phyloP scores from a whole-genome alignment of 306 rosid genomes.

The Malus sylvestris region DNA sequence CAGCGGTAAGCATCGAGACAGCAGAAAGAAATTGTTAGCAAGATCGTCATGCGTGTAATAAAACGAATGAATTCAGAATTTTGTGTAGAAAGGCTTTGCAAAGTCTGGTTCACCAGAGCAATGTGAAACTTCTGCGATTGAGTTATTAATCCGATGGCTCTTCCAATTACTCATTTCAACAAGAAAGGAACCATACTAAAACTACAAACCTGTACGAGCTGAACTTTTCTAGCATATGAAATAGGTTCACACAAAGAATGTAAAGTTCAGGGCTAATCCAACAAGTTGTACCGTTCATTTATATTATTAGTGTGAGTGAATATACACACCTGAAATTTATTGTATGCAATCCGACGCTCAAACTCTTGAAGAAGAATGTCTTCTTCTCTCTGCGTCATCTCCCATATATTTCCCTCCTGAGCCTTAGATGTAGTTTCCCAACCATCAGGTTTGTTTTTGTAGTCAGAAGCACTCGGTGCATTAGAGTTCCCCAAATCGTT shows the following conservation, averaged over 20 bases:
- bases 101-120: neutral
- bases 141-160: neutral
- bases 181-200: neutral
- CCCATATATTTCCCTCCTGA: conserved; percentile 81
- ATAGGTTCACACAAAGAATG: neutral
- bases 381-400: conserved; percentile 96
- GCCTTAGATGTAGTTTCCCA: conserved; percentile 84
- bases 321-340: conserved; percentile 77
- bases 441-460: conserved; percentile 85
- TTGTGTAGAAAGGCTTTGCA: neutral
- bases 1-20: neutral
- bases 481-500: conserved; percentile 47
- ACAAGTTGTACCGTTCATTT: neutral
- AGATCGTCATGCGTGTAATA: neutral
- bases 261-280: neutral
- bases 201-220: neutral
- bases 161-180: neutral
- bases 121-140: neutral
- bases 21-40: neutral
- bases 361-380: conserved; percentile 91
- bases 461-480: conserved; percentile 46
- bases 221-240: neutral
- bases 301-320: neutral
- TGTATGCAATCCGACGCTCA: conserved; percentile 83
- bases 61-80: neutral